Percentiles rank a stretch among this genome's conserved stretches.
Conservation (phyloP, 2,329 filamentous ascomycete species). For the Pezicula radicicola region DNA sequence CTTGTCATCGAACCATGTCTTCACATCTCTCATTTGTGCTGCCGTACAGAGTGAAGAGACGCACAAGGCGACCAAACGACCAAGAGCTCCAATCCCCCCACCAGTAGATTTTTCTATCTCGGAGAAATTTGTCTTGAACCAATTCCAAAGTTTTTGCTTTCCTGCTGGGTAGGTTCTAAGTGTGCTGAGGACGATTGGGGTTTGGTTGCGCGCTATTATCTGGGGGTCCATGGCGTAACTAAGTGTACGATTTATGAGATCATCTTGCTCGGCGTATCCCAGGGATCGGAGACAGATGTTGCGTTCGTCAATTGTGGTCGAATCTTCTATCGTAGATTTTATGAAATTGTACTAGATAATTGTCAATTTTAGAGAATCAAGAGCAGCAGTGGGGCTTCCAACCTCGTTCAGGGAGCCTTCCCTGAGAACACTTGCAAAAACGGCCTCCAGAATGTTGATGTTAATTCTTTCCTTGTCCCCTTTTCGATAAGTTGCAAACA, state of each 20-base stretch:
- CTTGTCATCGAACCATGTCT: slow-evolving; percentile 6
- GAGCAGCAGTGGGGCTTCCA: not conserved
- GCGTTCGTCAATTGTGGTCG: slow-evolving; percentile 1
- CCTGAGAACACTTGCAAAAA: slow-evolving; percentile 9
- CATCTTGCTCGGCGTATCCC: not conserved
- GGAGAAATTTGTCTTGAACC: slow-evolving; percentile 2
- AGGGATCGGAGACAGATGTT: slow-evolving; percentile 5
- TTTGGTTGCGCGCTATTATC: slow-evolving; percentile 2
- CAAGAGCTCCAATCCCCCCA: not conserved
- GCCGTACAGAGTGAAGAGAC: not conserved
- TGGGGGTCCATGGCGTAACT: slow-evolving; percentile 1
- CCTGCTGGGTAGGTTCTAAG: slow-evolving; percentile 2
- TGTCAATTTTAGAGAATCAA: not conserved
- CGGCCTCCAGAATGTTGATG: slow-evolving; percentile 8
- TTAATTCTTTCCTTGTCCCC: slow-evolving; percentile 12
- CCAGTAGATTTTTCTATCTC: not conserved
- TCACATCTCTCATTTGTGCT: slow-evolving; percentile 8
- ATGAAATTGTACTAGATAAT: slow-evolving; percentile 4
- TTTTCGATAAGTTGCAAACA: slow-evolving; percentile 8
- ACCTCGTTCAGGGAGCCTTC: slow-evolving; percentile 5
- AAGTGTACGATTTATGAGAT: slow-evolving; percentile 5
- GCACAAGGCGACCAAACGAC: slow-evolving; percentile 1
- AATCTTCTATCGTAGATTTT: not conserved
- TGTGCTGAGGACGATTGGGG: not conserved
- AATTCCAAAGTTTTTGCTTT: slow-evolving; percentile 7